These are phyloP conservation scores for Cantharellus anzutake DNA, from an alignment of 768 basidiomycete species.

Conservation along the genomic window DNA sequence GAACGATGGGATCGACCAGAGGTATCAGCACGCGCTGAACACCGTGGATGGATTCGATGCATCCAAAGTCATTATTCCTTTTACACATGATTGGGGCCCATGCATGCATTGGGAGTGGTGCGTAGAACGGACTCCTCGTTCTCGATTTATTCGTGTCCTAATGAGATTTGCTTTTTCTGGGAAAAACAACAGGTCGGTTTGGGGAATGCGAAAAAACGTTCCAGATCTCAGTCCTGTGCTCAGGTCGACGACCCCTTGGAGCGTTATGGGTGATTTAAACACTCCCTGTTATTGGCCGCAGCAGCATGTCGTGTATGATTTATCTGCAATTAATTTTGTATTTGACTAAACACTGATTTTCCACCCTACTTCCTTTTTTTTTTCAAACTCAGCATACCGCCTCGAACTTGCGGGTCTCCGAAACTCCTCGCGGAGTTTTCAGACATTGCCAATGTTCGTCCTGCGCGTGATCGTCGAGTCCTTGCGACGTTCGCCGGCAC, in stretches of 20 bases:
- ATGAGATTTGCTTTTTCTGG: too few species aligned
- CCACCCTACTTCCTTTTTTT: background rate
- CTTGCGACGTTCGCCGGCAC: slow-evolving; percentile 17
- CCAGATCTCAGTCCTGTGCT: background rate
- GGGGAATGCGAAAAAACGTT: slow-evolving; percentile 6
- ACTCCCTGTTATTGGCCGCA: slow-evolving; percentile 19
- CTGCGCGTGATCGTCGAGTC: slow-evolving; percentile 12
- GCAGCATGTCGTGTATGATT: slow-evolving; percentile 15
- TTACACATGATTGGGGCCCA: slow-evolving; percentile 16
- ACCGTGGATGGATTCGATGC: slow-evolving; percentile 7
- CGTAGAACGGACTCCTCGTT: background rate
- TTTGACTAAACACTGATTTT: background rate
- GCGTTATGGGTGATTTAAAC: slow-evolving; percentile 18
- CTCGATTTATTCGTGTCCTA: background rate
- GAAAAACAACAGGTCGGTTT: background rate
- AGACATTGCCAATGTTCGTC: slow-evolving; percentile 12
- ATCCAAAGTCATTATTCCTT: slow-evolving; percentile 7
- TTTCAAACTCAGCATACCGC: slow-evolving; percentile 10
- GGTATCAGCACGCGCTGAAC: background rate
- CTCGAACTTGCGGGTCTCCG: slow-evolving; percentile 15
- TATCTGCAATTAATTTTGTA: background rate
- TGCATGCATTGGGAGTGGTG: slow-evolving; percentile 17
- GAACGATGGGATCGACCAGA: background rate
- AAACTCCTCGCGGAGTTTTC: slow-evolving; percentile 14
- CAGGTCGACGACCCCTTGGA: slow-evolving; percentile 13